Evolutionary conservation across 495 filamentous ascomycete species (phyloP).

Genomic region (Cenococcum geophilum): DNA sequence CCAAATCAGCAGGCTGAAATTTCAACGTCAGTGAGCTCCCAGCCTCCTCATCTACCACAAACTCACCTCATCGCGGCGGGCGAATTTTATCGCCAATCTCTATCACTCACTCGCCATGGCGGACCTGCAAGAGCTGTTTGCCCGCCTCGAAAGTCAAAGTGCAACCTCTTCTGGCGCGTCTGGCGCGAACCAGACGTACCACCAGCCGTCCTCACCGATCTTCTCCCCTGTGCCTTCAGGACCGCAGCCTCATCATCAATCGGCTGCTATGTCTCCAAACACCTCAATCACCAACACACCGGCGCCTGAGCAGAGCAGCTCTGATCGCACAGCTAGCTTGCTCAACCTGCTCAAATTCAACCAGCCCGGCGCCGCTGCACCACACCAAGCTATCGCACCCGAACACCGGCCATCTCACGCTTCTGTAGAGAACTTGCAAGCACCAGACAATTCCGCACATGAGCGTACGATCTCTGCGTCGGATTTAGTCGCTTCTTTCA

Average conservation of each 20-base stretch:
- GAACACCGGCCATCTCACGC: conserved; percentile 14
- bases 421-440: conserved; percentile 1
- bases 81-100: background rate
- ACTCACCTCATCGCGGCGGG: background rate
- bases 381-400: conserved; percentile 18
- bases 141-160: conserved; percentile 25
- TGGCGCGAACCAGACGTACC: conserved; percentile 19
- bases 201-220: conserved; percentile 36
- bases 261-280: conserved; percentile 39
- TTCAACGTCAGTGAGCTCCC: background rate
- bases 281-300: conserved; percentile 37
- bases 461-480: conserved; percentile 54
- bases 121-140: conserved; percentile 37
- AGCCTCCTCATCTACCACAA: background rate
- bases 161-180: conserved; percentile 6
- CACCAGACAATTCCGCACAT: conserved; percentile 11
- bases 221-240: conserved; percentile 34
- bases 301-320: conserved; percentile 39
- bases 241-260: conserved; percentile 34
- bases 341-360: conserved; percentile 86
- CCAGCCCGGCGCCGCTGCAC: conserved; percentile 40
- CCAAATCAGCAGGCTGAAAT: background rate
- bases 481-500: conserved; percentile 58
- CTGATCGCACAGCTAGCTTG: conserved; percentile 59
- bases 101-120: conserved; percentile 16